These are phyloP conservation scores for Orychophragmus violaceus DNA, from an alignment of 345 rosid species.

Conservation along the genomic window DNA sequence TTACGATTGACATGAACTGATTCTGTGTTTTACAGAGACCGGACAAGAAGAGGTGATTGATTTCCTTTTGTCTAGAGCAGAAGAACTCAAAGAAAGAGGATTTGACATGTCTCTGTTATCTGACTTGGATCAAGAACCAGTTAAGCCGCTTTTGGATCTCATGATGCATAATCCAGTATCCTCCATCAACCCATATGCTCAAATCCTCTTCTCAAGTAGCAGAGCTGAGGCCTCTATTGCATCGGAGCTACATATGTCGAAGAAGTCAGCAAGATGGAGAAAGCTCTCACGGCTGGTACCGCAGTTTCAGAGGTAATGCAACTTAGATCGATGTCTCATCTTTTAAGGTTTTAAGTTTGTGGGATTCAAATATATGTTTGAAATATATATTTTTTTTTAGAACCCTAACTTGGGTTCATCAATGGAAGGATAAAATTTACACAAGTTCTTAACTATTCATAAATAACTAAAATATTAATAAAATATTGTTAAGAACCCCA, in stretches of 20 bases:
- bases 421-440: no score
- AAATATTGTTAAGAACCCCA: no score
- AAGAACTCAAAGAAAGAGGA: conserved; percentile 34
- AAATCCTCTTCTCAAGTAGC: conserved; percentile 37
- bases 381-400: no score
- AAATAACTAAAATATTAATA: no score
- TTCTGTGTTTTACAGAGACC: conserved; percentile 31
- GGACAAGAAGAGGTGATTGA: conserved; percentile 42
- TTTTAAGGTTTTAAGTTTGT: no score
- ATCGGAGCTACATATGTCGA: conserved; percentile 49
- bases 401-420: no score
- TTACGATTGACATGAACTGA: not conserved
- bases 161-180: conserved; percentile 18
- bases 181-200: conserved; percentile 29
- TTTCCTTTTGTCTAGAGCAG: conserved; percentile 41
- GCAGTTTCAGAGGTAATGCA: conserved; percentile 44
- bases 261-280: conserved; percentile 31
- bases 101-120: conserved; percentile 40
- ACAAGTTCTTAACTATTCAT: no score
- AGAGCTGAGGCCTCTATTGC: conserved; percentile 44
- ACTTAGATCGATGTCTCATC: not conserved
- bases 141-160: no score
- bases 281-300: conserved; percentile 51
- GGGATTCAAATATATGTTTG: no score
- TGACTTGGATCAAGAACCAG: conserved; percentile 31